Percentiles rank a stretch among this genome's conserved stretches.
Conservation (phyloP, 164 flowering plant species). For the Piper betle region DNA sequence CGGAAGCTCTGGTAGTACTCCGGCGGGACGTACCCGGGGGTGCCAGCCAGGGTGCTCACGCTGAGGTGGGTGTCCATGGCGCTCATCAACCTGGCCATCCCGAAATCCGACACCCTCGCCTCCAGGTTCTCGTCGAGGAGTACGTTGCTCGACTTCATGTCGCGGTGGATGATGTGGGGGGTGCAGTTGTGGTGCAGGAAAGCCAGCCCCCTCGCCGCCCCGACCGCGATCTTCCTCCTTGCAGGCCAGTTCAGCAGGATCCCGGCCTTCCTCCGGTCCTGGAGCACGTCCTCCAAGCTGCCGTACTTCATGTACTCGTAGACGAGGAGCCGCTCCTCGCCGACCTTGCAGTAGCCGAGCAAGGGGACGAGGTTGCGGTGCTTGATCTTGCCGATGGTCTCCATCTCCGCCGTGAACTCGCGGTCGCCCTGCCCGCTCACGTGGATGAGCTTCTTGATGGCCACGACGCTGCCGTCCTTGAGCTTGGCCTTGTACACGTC, state of each 20-base stretch:
- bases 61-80: constrained; percentile 95
- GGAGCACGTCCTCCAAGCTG: constrained; percentile 88
- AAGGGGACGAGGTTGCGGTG: constrained; percentile 93
- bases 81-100: constrained; percentile 94
- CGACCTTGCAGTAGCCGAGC: constrained; percentile 90
- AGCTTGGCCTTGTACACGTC: constrained; percentile 89
- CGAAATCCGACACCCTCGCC: constrained; percentile 94
- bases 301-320: constrained; percentile 95
- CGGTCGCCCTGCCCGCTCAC: constrained; percentile 92
- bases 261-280: constrained; percentile 49
- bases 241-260: constrained; percentile 71
- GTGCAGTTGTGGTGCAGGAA: constrained; percentile 90
- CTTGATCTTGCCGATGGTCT: constrained; percentile 90
- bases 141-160: constrained; percentile 97
- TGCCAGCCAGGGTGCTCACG: constrained; percentile 92
- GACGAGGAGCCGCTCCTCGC: constrained; percentile 82
- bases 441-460: constrained; percentile 88
- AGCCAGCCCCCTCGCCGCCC: constrained; percentile 82
- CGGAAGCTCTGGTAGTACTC: constrained; percentile 95
- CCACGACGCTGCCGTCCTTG: constrained; percentile 78
- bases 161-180: constrained; percentile 91
- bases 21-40: constrained; percentile 96
- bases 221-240: constrained; percentile 75
- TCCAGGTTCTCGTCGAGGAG: constrained; percentile 76
- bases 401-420: constrained; percentile 99